Base-by-base conservation (phyloP, 148 eudicot genomes). In the Linanthus parryae region DNA sequence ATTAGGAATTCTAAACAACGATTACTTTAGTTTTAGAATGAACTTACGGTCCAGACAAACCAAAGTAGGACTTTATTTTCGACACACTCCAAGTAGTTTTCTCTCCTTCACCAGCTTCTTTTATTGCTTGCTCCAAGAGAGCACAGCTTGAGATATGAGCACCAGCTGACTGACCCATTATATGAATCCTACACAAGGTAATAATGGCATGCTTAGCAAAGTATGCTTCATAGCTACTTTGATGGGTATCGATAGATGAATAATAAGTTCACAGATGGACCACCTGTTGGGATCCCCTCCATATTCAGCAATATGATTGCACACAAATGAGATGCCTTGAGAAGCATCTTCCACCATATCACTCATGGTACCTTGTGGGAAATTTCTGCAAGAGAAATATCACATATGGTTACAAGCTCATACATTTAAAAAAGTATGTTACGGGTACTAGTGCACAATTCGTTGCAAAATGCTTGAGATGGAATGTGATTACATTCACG, bases 161-260 rank as follows among this genome's bases (percentile, higher is more conserved):
- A 52, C 98, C 98, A 73, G 98, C 98, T 46, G 98, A 92, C 59
- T 92, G 98, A 31, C 98, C 98, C 98, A 92, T 92, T 46, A 92
- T 63, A 68, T 81, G 87, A 38, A 92, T 65, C 67, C 96, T 92
- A 51, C 60, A 46, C 53, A 57, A 28, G 12, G 42, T 33, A 27
- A 42, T 41, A 33, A 8, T 5, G 23, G 11, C n/a, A 31, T 63
- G 14, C 23, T 40, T 2, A 47, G 8, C 25, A 49, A 49, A 30
- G 1, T 23, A 27, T 12, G 19, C 7, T 20, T 9, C 13, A 45
- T 22, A 45, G 34, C 33, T 20, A 47, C 15, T 25, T 54, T 24
- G 8, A 17, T n/a, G 11, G 15, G 9, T 20, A 28, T 11, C 4
- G 25, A 46, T n/a, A 22, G 11, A 43, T 58, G 3, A 44, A 20